These are phyloP conservation scores for Apiospora hydei DNA, from an alignment of 2,329 filamentous ascomycete genomes.

Conservation along the genomic window DNA sequence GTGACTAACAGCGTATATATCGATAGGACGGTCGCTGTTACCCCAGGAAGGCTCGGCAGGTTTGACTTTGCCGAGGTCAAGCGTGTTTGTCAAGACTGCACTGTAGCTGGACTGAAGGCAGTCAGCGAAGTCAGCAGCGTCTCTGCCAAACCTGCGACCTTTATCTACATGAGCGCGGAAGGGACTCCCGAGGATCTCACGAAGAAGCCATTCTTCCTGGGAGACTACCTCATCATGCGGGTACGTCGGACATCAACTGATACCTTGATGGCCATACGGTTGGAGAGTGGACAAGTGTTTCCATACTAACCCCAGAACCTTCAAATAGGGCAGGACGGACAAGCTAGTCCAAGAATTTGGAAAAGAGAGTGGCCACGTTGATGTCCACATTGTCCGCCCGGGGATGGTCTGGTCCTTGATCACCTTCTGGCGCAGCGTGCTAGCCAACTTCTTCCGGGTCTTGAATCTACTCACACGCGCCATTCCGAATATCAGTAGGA, in stretches of 20 bases:
- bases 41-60: constrained; percentile 32
- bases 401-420: background rate
- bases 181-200: constrained; percentile 52
- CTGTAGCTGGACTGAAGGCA: constrained; percentile 36
- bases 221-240: constrained; percentile 54
- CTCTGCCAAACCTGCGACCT: constrained; percentile 39
- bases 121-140: constrained; percentile 31
- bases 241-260: constrained; percentile 41
- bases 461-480: background rate
- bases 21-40: constrained; percentile 39
- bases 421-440: background rate
- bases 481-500: background rate
- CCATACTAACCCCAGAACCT: background rate
- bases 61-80: constrained; percentile 34
- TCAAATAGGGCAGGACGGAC: background rate
- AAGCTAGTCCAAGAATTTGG: background rate
- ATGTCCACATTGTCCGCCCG: background rate
- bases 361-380: background rate
- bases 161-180: constrained; percentile 53
- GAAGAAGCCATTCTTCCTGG: constrained; percentile 47
- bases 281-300: background rate
- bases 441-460: background rate
- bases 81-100: constrained; percentile 36
- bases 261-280: background rate
- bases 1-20: background rate